Evolutionary conservation across 2,329 filamentous ascomycete genomes (phyloP).

Genomic region (Biscogniauxia sp.): DNA sequence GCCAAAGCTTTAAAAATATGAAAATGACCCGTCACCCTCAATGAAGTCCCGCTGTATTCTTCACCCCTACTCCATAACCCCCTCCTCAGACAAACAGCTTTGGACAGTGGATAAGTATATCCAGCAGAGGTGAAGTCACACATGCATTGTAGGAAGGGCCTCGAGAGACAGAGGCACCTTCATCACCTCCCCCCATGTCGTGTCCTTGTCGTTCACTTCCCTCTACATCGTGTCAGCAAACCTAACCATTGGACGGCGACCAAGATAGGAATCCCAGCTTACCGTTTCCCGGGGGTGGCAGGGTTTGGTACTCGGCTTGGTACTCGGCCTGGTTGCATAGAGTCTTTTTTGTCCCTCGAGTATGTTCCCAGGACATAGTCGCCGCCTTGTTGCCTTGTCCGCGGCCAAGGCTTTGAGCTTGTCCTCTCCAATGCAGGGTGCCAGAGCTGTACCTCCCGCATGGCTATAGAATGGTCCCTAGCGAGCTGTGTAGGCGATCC

Average conservation of each 20-base stretch:
- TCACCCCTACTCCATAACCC: too few species aligned
- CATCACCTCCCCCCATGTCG: too few species aligned
- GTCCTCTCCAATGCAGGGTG: constrained; percentile 6
- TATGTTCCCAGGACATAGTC: constrained; percentile 1
- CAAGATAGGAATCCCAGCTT: background rate
- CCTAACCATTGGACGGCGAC: background rate
- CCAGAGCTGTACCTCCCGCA: constrained; percentile 1
- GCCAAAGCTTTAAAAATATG: too few species aligned
- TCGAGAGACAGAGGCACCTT: too few species aligned
- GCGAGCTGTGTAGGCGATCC: background rate
- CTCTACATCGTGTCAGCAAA: background rate
- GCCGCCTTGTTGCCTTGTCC: constrained; percentile 8
- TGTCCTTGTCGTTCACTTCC: background rate
- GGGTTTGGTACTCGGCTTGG: background rate
- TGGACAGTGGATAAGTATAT: too few species aligned
- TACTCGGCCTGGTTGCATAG: background rate
- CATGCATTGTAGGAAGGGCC: too few species aligned
- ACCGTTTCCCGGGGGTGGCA: background rate
- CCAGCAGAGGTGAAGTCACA: too few species aligned
- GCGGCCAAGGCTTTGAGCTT: constrained; percentile 3
- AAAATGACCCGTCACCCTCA: too few species aligned
- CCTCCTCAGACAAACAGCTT: too few species aligned
- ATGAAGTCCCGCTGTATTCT: too few species aligned
- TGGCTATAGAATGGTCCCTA: background rate
- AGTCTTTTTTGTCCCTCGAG: background rate